phyloP scores from a whole-genome alignment of 352 stramenopile species.

The Phytophthora fragariaefolia region DNA sequence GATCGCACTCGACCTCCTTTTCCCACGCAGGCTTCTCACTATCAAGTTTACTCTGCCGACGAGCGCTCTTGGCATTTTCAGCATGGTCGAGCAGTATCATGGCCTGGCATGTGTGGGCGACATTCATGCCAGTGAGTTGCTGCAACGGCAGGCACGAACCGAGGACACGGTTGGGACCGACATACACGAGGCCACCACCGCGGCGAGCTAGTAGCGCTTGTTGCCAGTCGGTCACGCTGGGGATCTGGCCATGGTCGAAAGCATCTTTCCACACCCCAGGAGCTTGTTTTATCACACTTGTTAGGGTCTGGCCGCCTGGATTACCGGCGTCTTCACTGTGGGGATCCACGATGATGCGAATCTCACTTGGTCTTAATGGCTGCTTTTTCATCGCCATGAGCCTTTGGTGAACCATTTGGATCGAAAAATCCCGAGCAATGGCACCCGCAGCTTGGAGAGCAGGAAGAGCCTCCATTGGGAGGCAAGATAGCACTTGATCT shows the following conservation, averaged over 20 bases:
- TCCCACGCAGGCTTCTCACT: slow-evolving; percentile 76
- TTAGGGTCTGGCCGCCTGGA: slow-evolving; percentile 50
- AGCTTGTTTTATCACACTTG: slow-evolving; percentile 50
- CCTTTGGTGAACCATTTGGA: slow-evolving; percentile 71
- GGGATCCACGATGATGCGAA: slow-evolving; percentile 72
- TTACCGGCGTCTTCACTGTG: slow-evolving; percentile 54
- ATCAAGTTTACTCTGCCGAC: slow-evolving; percentile 88
- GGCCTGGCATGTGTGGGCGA: slow-evolving; percentile 65
- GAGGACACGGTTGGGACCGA: slow-evolving; percentile 71
- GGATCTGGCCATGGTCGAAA: slow-evolving; percentile 61
- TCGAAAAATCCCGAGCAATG: slow-evolving; percentile 71
- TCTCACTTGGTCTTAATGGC: slow-evolving; percentile 60
- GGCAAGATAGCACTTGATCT: slow-evolving; percentile 51
- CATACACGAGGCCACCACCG: slow-evolving; percentile 71
- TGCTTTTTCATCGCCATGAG: slow-evolving; percentile 58
- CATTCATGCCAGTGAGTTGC: slow-evolving; percentile 75
- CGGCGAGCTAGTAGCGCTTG: slow-evolving; percentile 59
- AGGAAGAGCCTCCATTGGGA: slow-evolving; percentile 66
- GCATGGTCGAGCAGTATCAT: slow-evolving; percentile 81
- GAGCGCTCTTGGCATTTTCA: slow-evolving; percentile 74
- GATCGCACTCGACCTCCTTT: slow-evolving; percentile 66
- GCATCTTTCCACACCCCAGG: slow-evolving; percentile 65
- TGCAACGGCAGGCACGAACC: slow-evolving; percentile 51
- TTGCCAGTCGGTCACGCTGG: slow-evolving; percentile 77
- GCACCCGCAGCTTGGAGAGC: slow-evolving; percentile 52